Conservation (phyloP, 116 monocot species). For the Dioscorea cayenensis region DNA sequence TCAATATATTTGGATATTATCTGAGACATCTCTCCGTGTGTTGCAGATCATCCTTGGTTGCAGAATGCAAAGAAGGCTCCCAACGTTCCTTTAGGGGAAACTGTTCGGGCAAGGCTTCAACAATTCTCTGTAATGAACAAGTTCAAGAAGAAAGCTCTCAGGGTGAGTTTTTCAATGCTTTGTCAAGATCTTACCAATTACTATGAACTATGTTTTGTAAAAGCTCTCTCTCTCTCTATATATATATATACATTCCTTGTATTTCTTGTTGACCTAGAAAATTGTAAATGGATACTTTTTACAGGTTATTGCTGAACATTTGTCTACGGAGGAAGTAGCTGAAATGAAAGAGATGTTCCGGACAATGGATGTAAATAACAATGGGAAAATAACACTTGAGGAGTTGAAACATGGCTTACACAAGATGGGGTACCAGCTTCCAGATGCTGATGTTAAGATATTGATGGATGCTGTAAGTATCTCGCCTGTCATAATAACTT, state of each 20-base stretch:
- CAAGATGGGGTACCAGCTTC: not conserved
- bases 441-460: not conserved
- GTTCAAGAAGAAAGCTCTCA: conserved; percentile 1
- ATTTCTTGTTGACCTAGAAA: not conserved
- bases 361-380: conserved; percentile 1
- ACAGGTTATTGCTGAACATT: not conserved
- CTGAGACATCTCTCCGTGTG: not conserved
- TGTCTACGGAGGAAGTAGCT: not conserved
- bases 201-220: not conserved
- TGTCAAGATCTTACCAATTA: not conserved
- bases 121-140: conserved; percentile 1
- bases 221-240: too few relatives aligned
- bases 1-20: not conserved
- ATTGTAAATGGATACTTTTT: not conserved
- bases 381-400: not conserved
- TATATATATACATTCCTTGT: too few relatives aligned
- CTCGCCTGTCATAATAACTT: not conserved
- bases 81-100: not conserved
- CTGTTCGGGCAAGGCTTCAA: not conserved
- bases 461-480: conserved; percentile 1
- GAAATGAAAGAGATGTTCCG: not conserved
- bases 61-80: not conserved
- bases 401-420: not conserved
- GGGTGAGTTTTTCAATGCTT: not conserved
- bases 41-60: not conserved